Conservation (phyloP, 805 yeast species). For the Metschnikowia aberdeeniae region DNA sequence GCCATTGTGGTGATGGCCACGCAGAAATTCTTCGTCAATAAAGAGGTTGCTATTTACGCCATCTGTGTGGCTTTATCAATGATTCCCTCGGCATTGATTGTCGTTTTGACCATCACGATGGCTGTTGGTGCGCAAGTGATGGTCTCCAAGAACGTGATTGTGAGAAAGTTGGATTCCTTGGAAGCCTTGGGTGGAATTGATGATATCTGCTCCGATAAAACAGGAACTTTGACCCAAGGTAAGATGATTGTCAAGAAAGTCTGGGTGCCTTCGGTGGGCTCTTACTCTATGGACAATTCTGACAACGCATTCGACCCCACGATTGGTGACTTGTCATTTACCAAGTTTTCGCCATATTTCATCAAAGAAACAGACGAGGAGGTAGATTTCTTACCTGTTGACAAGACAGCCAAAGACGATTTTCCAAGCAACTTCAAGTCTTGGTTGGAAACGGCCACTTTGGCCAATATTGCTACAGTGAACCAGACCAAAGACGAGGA, state of each 20-base stretch:
- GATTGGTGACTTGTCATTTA: slow-evolving; percentile 44
- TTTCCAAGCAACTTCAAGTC: slow-evolving; percentile 30
- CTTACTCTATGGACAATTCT: slow-evolving; percentile 50
- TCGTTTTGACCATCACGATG: slow-evolving; percentile 81
- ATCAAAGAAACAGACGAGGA: slow-evolving; percentile 35
- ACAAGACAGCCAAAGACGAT: slow-evolving; percentile 16
- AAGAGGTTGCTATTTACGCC: slow-evolving; percentile 83
- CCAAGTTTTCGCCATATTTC: slow-evolving; percentile 33
- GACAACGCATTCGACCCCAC: slow-evolving; percentile 64
- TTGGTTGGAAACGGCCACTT: slow-evolving; percentile 64
- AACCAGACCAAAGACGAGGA: slow-evolving; percentile 41
- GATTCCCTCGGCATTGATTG: slow-evolving; percentile 79
- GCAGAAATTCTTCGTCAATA: slow-evolving; percentile 68
- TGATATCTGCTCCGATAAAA: slow-evolving; percentile 78
- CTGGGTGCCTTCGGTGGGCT: slow-evolving; percentile 65
- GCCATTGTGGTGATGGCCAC: slow-evolving; percentile 87
- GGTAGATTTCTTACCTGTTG: slow-evolving; percentile 24
- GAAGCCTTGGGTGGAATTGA: slow-evolving; percentile 78
- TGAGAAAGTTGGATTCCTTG: slow-evolving; percentile 70
- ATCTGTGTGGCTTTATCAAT: slow-evolving; percentile 78
- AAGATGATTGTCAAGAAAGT: slow-evolving; percentile 69
- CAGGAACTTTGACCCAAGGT: slow-evolving; percentile 80
- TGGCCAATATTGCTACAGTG: slow-evolving; percentile 77
- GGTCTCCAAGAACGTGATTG: slow-evolving; percentile 67
- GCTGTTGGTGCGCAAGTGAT: slow-evolving; percentile 75